Conservation (phyloP, 768 basidiomycete genomes). For the Boletus sp. region DNA sequence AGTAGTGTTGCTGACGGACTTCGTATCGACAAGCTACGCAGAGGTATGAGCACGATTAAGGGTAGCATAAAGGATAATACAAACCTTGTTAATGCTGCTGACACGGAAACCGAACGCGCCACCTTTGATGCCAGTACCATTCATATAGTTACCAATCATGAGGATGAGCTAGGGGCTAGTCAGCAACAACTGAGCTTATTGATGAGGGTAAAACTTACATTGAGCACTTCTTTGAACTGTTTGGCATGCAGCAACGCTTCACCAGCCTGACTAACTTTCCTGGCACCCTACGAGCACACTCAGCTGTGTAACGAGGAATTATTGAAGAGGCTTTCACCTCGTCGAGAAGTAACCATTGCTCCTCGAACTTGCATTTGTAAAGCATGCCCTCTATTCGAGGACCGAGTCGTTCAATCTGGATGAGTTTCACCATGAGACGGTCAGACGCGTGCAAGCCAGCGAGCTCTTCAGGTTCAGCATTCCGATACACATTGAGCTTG, state of each 20-base stretch:
- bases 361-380: constrained; percentile 85
- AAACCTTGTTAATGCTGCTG: constrained; percentile 94
- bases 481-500: constrained; percentile 86
- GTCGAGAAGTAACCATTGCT: constrained; percentile 77
- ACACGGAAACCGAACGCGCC: constrained; percentile 97
- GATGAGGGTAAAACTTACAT: constrained; percentile 45
- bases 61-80: constrained; percentile 5
- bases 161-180: constrained; percentile 67
- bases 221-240: constrained; percentile 86
- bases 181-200: not conserved
- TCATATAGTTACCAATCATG: constrained; percentile 97
- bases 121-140: constrained; percentile 92
- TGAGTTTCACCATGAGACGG: constrained; percentile 94
- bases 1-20: constrained; percentile 92
- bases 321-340: constrained; percentile 49
- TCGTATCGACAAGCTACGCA: constrained; percentile 89
- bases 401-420: constrained; percentile 86
- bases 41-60: not conserved
- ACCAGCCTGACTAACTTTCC: constrained; percentile 80
- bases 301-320: not conserved
- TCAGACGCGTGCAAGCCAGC: constrained; percentile 90
- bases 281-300: constrained; percentile 57
- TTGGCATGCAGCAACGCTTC: constrained; percentile 77
- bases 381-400: constrained; percentile 96
- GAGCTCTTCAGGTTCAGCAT: constrained; percentile 83